Base-by-base conservation (phyloP, 345 rosid species). In the Gossypioides kirkii region DNA sequence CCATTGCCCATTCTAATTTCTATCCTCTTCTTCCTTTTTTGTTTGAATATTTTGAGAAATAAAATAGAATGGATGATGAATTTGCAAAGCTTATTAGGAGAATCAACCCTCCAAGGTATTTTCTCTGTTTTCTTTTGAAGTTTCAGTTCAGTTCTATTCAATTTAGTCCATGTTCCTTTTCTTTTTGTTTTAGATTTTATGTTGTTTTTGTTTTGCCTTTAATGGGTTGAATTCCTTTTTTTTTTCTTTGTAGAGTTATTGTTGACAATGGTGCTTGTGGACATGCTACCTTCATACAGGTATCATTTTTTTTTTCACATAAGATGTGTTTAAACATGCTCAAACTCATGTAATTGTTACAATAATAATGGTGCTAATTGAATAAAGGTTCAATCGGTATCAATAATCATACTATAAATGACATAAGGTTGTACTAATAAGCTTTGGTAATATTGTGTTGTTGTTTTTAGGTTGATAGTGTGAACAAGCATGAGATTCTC, bases 241-340 rank as follows among this genome's bases (percentile, higher is more conserved):
- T 82, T 53, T 23, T 53, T 32, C 80, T 53, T 38, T 83, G 76
- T 81, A 85, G 89, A 61, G 84, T 86, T 26, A 82, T 83, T 36
- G 79, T 86, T 56, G 86, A 83, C 73, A 83, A 83, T 76, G 80
- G 67, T 54, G 80, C 69, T 49, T 81, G 82, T 70, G 79, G 76
- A 46, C 82, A 81, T 58, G 85, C 89, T 47, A 86, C 89, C 26
- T 72, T 86, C 41, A 78, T 86, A 32, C 84, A 81, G 84, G 88
- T 83, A 73, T 17, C 32, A 42, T 3, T 8, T 64, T 42, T 18
- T 7, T 20, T 11, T 2, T 3, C 12, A 46, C 6, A 3, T 46
- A 12, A 14, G 50, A 11, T 12, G 38, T 28, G 36, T 32, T 32
- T 32, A 32, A 32, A 7, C 38, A 32, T 32, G 38, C 5, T 32